Base-by-base conservation (phyloP, 2,329 filamentous ascomycete genomes). In the Trichoderma gracile region DNA sequence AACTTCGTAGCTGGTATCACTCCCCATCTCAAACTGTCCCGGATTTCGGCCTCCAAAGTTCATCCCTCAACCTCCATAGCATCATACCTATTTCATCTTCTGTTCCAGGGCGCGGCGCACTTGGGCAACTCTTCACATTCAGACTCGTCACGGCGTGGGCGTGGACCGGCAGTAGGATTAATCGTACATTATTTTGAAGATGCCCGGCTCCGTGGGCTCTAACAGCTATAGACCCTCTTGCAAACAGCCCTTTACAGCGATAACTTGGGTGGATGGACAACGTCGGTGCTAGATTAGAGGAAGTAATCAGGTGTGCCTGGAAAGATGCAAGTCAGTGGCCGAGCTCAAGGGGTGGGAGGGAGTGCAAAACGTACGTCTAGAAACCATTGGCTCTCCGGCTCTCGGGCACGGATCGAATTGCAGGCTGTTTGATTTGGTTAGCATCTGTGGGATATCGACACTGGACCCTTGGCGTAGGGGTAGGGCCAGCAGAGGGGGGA, bases 401-500 rank as follows among this genome's bases (percentile, higher is more conserved):
- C 95, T 88, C 64, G 95, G 95, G 84, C 95, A 98, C 63, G 95
- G 95, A 76, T 99, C 95, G 78, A 98, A 99, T 89, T 99, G 95
- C 80, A 99, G 82, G 89, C 95, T 99, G 73, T 21, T 21, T 14
- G 33, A 30, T 42, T 54, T 23, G 23, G 45, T 78, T 69, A 78
- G 73, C 67, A 64, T 50, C 45, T 52, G 49, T 33, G 10, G 33
- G 33, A 38, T 38, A 3, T 38, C 33, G 33, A 38, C 33, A 38
- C 3, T 5, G 9, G 25, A 17, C 15, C 9, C 40, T 56, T 45
- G 54, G 23, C 54, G 54, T 56, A n/a, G 54, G 54, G 40, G 40
- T 21, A 30, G 40, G 40, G 57, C 23, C 47, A 15, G 12, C 9
- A 40, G 46, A 15, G 17, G 25, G 42, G 55, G n/a, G n/a, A n/a